Conservation (phyloP, 1,139 yeast species). For the Meyerozyma smithsonii region DNA sequence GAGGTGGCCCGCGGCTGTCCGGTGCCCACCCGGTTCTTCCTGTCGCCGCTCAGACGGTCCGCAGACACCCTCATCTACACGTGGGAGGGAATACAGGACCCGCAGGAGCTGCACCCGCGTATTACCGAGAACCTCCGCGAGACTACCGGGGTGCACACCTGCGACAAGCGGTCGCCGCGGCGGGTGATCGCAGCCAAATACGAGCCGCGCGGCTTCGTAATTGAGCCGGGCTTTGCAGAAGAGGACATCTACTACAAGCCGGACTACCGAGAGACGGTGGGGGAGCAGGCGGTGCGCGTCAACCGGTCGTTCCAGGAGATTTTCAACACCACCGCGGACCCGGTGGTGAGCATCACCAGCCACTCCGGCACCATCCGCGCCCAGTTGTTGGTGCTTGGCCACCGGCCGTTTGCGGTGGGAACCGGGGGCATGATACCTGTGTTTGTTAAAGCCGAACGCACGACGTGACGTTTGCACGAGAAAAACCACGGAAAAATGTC, state of each 20-base stretch:
- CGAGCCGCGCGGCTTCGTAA: constrained; percentile 23
- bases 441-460: constrained; percentile 26
- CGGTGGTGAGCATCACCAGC: constrained; percentile 27
- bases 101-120: constrained; percentile 22
- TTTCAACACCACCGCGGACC: constrained; percentile 21
- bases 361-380: constrained; percentile 41
- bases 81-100: constrained; percentile 26
- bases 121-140: constrained; percentile 41
- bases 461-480: neutral
- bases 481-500: neutral
- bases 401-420: constrained; percentile 37
- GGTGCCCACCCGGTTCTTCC: constrained; percentile 28
- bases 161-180: constrained; percentile 39
- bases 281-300: constrained; percentile 36
- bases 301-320: constrained; percentile 33
- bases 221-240: constrained; percentile 38
- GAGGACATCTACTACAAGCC: constrained; percentile 35
- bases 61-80: constrained; percentile 30
- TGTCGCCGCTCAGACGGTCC: constrained; percentile 36
- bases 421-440: constrained; percentile 46
- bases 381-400: constrained; percentile 37
- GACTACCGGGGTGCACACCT: constrained; percentile 41
- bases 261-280: constrained; percentile 37
- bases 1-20: constrained; percentile 13
- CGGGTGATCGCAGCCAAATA: constrained; percentile 28